Evolutionary conservation across 768 basidiomycete species (phyloP), one percentile per base, ranked within the genome.

Genomic region (Fomitopsis pulvina): DNA sequence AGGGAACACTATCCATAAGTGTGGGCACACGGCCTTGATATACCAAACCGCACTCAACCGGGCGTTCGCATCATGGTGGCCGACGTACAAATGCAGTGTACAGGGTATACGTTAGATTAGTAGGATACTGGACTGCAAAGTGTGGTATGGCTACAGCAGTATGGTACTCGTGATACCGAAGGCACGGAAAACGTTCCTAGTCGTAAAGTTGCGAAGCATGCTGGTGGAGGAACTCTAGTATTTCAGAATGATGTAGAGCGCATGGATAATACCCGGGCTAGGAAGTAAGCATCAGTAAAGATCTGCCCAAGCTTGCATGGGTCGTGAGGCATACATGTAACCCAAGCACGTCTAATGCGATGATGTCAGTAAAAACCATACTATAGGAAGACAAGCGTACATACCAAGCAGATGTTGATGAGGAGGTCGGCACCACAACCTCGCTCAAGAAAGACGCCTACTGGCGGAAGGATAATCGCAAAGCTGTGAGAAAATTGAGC

Each of bases 391-490:
- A 50, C 5, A 30, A 34, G 22, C 22, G 25, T 45, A 67, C 67
- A 50, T 59, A 72, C 68, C 56, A 92, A 67, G 20, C 85, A 71
- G 55, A 92, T 83, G 71, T 92, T 92, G 70, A 92, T 89, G 47
- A 72, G 50, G 39, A 94, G 67, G 64, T 93, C 90, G 20, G 77
- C 80, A 29, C 72, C 70, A 63, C 90, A 93, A 22, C 92, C 92
- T 47, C 88, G 77, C 71, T 94, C 91, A 22, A 94, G 69, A 71
- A 92, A 92, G 22, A 95, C 92, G 49, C 85, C 91, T 2, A 95
- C 63, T 51, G 92, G 92, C 9, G 91, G 89, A 12, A 91, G 59
- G 63, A 90, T 57, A 67, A 91, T 73, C 52, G 87, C 87, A 48
- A 81, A 59, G 52, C 80, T 85, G 56, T 5, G 42, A 41, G 28